Evolutionary conservation across 2,329 filamentous ascomycete genomes (phyloP).

Genomic region (Cladosporium sp.): DNA sequence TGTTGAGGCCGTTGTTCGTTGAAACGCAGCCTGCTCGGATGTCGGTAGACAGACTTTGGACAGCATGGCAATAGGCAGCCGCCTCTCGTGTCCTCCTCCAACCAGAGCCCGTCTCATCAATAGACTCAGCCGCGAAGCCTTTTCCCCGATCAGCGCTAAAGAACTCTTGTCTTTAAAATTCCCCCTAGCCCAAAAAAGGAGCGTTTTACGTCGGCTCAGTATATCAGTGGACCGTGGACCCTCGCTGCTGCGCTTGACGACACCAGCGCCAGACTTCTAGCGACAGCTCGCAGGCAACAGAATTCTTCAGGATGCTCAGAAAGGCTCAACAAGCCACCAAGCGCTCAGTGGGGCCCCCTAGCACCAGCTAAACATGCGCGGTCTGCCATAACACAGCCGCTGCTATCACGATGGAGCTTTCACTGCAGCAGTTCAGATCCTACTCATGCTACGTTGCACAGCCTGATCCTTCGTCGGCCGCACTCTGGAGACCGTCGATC

Average conservation of each 20-base stretch:
- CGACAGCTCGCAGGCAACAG: neutral
- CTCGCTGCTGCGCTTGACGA: neutral
- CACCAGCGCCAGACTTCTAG: neutral
- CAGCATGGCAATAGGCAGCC: neutral
- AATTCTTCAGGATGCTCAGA: neutral
- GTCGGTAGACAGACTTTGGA: neutral
- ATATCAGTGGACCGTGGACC: neutral
- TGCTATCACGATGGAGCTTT: neutral
- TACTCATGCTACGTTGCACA: neutral
- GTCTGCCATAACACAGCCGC: neutral
- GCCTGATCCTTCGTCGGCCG: slow-evolving; percentile 1
- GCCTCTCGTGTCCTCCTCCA: neutral
- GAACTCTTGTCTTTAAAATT: neutral
- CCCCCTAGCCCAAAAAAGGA: neutral
- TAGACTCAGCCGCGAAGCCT: neutral
- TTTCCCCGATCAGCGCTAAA: neutral
- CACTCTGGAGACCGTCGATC: neutral
- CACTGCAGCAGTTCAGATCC: neutral
- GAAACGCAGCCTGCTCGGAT: neutral
- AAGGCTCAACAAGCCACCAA: neutral
- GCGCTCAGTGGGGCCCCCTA: neutral
- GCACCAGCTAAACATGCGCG: neutral
- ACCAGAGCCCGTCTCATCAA: neutral
- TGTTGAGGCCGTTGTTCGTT: neutral
- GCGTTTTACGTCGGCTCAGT: neutral